phyloP scores from a whole-genome alignment of 371 early-diverging fungal species.

The Mucor saturninus region DNA sequence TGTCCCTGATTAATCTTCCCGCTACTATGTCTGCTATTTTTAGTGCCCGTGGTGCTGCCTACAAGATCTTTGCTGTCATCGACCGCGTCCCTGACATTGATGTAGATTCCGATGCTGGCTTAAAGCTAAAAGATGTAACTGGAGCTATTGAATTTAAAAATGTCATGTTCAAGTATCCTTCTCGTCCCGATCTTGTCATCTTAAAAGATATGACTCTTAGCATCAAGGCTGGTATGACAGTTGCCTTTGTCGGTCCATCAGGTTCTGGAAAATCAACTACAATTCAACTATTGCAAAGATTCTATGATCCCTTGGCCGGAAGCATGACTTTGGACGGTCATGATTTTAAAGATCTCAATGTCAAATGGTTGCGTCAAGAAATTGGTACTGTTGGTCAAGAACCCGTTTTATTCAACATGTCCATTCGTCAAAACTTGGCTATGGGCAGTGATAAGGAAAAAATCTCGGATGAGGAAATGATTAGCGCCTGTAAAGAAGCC shows the following conservation, averaged over 20 bases:
- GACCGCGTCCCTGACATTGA: slow-evolving; percentile 78
- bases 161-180: slow-evolving; percentile 73
- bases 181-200: slow-evolving; percentile 62
- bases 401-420: slow-evolving; percentile 75
- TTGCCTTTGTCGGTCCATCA: slow-evolving; percentile 73
- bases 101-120: slow-evolving; percentile 48
- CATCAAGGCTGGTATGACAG: slow-evolving; percentile 64
- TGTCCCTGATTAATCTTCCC: slow-evolving; percentile 34
- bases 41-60: slow-evolving; percentile 70
- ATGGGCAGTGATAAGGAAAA: slow-evolving; percentile 50
- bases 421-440: slow-evolving; percentile 76
- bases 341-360: slow-evolving; percentile 59
- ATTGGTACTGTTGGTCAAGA: slow-evolving; percentile 76
- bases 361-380: slow-evolving; percentile 59
- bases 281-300: slow-evolving; percentile 64
- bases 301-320: slow-evolving; percentile 69
- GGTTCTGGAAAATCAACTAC: slow-evolving; percentile 76
- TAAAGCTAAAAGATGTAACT: slow-evolving; percentile 30
- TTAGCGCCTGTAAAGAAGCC: slow-evolving; percentile 69
- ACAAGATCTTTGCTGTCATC: slow-evolving; percentile 74
- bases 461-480: slow-evolving; percentile 58
- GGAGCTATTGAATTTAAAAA: slow-evolving; percentile 68
- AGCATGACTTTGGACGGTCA: slow-evolving; percentile 60
- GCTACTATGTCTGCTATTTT: slow-evolving; percentile 68
- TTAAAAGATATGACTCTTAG: slow-evolving; percentile 60